phyloP scores from a whole-genome alignment of 306 rosid genomes.

The Senna siamea region DNA sequence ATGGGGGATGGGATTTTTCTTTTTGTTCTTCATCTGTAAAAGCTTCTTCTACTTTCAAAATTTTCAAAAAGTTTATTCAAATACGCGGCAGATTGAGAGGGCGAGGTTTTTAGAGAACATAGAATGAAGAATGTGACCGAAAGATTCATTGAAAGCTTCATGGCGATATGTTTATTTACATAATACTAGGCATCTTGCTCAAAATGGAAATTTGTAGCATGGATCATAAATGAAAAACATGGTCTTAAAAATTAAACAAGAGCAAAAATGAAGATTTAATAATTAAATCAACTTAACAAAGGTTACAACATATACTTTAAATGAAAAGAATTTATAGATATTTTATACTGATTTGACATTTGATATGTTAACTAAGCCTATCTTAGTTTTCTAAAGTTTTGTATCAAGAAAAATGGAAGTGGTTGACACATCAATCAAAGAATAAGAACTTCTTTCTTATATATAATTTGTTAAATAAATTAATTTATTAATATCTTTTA shows the following conservation, averaged over 20 bases:
- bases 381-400: conserved; percentile 8
- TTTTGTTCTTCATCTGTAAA: conserved; percentile 43
- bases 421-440: conserved; percentile 32
- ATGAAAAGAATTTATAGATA: background rate
- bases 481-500: background rate
- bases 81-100: conserved; percentile 8
- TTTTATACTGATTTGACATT: conserved; percentile 32
- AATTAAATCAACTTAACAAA: background rate
- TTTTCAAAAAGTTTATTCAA: conserved; percentile 37
- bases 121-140: conserved; percentile 45
- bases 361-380: conserved; percentile 6
- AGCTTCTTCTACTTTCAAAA: conserved; percentile 31
- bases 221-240: conserved; percentile 10
- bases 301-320: background rate
- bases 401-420: conserved; percentile 21
- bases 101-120: conserved; percentile 26
- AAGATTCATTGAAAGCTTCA: conserved; percentile 43
- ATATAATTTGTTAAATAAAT: background rate
- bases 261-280: conserved; percentile 7
- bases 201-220: conserved; percentile 8
- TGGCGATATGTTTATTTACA: conserved; percentile 35
- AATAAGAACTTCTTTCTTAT: conserved; percentile 12
- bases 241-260: conserved; percentile 20
- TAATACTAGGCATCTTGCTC: conserved; percentile 25
- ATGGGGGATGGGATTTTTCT: conserved; percentile 48